Evolutionary conservation across 2,329 filamentous ascomycete genomes (phyloP), one percentile per base, ranked within the genome.

Genomic region (Akanthomyces lecanii): DNA sequence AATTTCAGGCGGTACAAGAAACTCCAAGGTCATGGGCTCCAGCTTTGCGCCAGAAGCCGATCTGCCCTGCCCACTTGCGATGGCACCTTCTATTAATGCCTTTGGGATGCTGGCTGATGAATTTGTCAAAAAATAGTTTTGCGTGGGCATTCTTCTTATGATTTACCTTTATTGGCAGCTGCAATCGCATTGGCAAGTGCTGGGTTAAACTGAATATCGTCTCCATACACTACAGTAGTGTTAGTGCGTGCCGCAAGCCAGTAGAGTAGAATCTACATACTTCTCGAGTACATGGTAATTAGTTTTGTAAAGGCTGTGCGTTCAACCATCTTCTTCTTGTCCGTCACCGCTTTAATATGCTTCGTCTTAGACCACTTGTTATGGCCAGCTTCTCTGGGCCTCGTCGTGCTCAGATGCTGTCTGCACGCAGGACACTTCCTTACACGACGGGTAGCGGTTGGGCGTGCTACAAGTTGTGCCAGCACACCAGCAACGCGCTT

Each of bases 311-410:
- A 84, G 51, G 81, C 75, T 53, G 82, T 85, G 36, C 92, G 88
- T 68, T 88, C 82, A 50, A 83, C 83, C 76, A 87, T 91, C 76
- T 93, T 97, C 69, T 88, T 88, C 64, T 83, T 83, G 75, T 99
- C 95, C 63, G 88, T 89, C 65, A 89, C 91, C 58, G 89, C 92
- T 76, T 99, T 99, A 75, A 95, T 92, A 75, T 98, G 95, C 72
- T 89, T 91, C 77, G 97, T 98, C 71, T 95, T 96, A 63, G 92
- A 92, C 95, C 95, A 99, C 74, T 92, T 90, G 76, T 89, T 97
- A 77, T 97, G 92, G 16, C 92, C 92, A 28, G 89, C 88, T 65
- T 77, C 76, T 16, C 76, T 71, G 8, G 69, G 63, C 10, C 79
- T 67, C 18, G 78, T 81, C 18, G 78, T 78, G 62, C 74, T 74